Evolutionary conservation across 2,329 filamentous ascomycete genomes (phyloP).

Genomic region (Talaromyces sp.): DNA sequence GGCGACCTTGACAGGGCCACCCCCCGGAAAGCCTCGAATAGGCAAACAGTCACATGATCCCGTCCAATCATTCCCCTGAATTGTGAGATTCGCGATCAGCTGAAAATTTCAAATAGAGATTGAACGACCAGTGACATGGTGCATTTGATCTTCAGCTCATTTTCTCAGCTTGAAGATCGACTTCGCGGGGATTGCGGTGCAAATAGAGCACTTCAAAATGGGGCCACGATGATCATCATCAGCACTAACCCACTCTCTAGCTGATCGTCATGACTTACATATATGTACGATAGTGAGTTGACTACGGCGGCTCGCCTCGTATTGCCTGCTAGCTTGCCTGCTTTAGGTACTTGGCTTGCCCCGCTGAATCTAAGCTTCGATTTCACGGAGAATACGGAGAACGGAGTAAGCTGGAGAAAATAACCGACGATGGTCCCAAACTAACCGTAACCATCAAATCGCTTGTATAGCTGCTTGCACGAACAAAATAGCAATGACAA

Average conservation of each 20-base stretch:
- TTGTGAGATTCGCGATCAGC: background rate
- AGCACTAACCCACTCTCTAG: background rate
- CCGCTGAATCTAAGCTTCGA: background rate
- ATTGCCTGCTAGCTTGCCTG: background rate
- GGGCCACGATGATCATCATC: background rate
- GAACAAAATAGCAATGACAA: background rate
- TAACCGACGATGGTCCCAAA: background rate
- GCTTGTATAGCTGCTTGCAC: background rate
- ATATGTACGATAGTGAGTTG: background rate
- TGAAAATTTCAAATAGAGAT: background rate
- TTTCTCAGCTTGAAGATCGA: background rate
- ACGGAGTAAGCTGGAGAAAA: background rate
- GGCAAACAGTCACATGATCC: constrained; percentile 3
- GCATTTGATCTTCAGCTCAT: background rate
- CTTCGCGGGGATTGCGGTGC: background rate
- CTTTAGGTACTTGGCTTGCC: background rate
- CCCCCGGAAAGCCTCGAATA: background rate
- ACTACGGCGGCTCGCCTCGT: background rate
- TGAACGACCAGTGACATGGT: background rate
- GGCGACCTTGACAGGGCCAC: background rate
- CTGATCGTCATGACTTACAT: background rate
- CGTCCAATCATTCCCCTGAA: background rate
- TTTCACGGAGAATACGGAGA: background rate
- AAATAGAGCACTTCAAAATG: background rate
- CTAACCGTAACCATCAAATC: background rate